Conservation (phyloP, 2,329 filamentous ascomycete species). For the Fusarium abutilonis region DNA sequence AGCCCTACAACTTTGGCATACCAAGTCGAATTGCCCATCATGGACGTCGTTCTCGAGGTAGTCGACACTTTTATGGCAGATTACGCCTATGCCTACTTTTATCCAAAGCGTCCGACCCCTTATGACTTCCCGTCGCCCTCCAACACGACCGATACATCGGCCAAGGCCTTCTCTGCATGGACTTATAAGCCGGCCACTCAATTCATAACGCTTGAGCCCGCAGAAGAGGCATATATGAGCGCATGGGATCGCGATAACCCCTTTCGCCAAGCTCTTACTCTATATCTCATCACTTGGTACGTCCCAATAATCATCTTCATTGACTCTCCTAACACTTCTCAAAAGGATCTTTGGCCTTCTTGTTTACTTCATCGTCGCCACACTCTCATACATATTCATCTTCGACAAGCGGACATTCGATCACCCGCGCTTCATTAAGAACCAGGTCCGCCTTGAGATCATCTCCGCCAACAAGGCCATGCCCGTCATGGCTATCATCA, state of each 20-base stretch:
- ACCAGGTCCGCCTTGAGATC: constrained; percentile 89
- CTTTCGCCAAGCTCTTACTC: constrained; percentile 75
- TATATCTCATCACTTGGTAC: constrained; percentile 90
- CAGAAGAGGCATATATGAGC: constrained; percentile 81
- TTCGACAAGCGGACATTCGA: constrained; percentile 91
- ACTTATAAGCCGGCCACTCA: constrained; percentile 77
- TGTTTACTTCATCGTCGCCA: constrained; percentile 85
- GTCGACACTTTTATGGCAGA: constrained; percentile 86
- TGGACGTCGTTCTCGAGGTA: constrained; percentile 93
- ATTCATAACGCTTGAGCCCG: constrained; percentile 75
- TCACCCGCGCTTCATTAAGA: constrained; percentile 94
- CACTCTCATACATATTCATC: constrained; percentile 85
- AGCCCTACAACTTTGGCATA: not conserved
- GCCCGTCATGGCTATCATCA: constrained; percentile 84
- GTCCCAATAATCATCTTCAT: constrained; percentile 39
- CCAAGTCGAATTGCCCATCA: constrained; percentile 55
- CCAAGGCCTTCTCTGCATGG: constrained; percentile 67
- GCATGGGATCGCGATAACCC: constrained; percentile 80
- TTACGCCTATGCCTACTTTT: constrained; percentile 75
- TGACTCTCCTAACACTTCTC: constrained; percentile 1
- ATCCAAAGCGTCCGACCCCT: constrained; percentile 68
- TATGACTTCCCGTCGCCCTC: constrained; percentile 62
- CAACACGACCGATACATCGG: constrained; percentile 62
- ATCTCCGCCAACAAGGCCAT: constrained; percentile 78
- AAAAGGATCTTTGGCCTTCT: constrained; percentile 83